Base-by-base conservation (phyloP, 768 basidiomycete species). In the Coprinellus micaceus region DNA sequence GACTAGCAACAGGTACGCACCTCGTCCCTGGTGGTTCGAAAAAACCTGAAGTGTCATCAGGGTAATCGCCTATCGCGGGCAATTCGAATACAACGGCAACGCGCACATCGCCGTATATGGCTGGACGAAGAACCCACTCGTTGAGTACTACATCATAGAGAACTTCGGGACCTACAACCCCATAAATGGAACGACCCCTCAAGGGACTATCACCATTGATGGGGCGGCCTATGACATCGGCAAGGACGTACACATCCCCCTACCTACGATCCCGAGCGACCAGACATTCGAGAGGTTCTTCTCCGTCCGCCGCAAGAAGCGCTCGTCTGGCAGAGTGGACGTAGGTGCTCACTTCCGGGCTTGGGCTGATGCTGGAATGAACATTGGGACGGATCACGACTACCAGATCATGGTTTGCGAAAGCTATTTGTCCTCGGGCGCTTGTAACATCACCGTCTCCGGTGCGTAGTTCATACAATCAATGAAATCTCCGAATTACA, bases 381-480 rank as follows among this genome's bases (percentile, higher is more conserved):
- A 58, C 30, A 58, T 79, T 57, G 77, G 76, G 17, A n/a, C 61
- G 24, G 62, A 67, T 37, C 69, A 70, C 67, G 69, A 73, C 61
- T 78, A 79, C 66, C 77, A 78, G 70, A 78, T 80, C 54, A 63
- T 80, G 52, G 77, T 77, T 26, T 76, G 77, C 11, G 78, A 80
- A 56, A 76, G 76, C 3, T 77, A 76, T 63, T 58, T 68, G 58
- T 74, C 74, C 65, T 74, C 69, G 36, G 76, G 76, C n/a, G 63
- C 64, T 29, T 60, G 64, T 39, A 52, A 56, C 28, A 39, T 58
- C 33, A 58, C 51, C 15, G 52, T 58, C 19, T 33, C 33, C 33
- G 33, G 13, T 33, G 33, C 33, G n/a, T n/a, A n/a, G n/a, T n/a
- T n/a, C n/a, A n/a, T n/a, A n/a, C n/a, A n/a, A n/a, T n/a, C n/a